phyloP scores from a whole-genome alignment of 192 early-diverging fungal species.

The Nowakowskiella sp. region DNA sequence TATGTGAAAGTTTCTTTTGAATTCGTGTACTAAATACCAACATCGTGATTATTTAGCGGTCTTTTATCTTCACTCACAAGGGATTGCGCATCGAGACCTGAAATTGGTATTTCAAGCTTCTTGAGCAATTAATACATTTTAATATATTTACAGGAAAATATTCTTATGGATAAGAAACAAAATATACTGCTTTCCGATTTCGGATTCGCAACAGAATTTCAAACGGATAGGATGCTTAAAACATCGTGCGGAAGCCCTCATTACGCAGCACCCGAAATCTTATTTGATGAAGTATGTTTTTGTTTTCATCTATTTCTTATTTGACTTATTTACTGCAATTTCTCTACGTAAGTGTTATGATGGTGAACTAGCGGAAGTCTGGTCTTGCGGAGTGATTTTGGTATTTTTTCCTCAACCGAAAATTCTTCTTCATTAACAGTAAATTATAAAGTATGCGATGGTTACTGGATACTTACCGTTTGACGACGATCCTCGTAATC shows the following conservation, averaged over 20 bases:
- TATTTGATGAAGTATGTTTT: conserved; percentile 74
- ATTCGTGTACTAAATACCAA: too few relatives aligned
- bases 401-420: conserved; percentile 14
- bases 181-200: conserved; percentile 97
- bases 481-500: conserved; percentile 54
- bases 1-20: too few relatives aligned
- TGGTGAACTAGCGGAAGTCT: conserved; percentile 92
- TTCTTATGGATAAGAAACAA: conserved; percentile 82
- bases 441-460: conserved; percentile 40
- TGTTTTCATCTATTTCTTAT: conserved; percentile 1
- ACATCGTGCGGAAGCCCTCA: conserved; percentile 97
- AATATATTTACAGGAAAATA: conserved; percentile 75
- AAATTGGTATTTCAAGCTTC: conserved; percentile 80
- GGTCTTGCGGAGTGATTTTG: conserved; percentile 97
- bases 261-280: conserved; percentile 97
- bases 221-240: conserved; percentile 54
- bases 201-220: conserved; percentile 74
- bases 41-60: conserved; percentile 51
- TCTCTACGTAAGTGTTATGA: conserved; percentile 65
- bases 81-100: conserved; percentile 94
- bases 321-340: too few relatives aligned
- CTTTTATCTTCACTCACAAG: conserved; percentile 81
- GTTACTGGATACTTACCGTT: conserved; percentile 55
- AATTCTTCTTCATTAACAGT: conserved; percentile 1
- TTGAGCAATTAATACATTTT: too few relatives aligned